Percentiles rank a stretch among this genome's conserved stretches.
phyloP scores from a whole-genome alignment of 2,329 filamentous ascomycete genomes.

The Xylariaceae sp. region DNA sequence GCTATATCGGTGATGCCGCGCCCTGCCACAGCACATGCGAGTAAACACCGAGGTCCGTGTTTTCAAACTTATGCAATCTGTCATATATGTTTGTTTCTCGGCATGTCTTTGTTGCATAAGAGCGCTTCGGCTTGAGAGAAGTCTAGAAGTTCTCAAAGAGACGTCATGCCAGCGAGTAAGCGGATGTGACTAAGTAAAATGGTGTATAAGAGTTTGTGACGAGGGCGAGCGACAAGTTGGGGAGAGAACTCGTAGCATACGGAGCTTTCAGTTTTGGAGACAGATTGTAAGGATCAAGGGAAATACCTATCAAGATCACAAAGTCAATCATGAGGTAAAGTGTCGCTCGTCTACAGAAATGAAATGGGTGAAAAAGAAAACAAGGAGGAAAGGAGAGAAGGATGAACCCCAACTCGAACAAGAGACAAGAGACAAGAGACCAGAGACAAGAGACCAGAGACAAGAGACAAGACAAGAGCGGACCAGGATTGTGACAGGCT shows the following conservation, averaged over 20 bases:
- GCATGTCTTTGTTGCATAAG: not conserved
- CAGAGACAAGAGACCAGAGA: no score
- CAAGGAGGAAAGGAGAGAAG: conserved; percentile 1
- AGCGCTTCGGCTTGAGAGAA: not conserved
- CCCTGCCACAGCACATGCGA: not conserved
- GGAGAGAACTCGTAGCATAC: not conserved
- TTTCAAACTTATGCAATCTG: not conserved
- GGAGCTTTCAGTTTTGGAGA: not conserved
- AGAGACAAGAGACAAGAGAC: not conserved
- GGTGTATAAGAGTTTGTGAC: conserved; percentile 5
- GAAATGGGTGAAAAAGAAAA: conserved; percentile 2
- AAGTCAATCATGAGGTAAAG: not conserved
- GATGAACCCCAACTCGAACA: conserved; percentile 8
- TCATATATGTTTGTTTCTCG: not conserved
- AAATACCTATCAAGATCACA: not conserved
- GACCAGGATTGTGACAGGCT: conserved; percentile 9
- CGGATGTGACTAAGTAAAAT: conserved; percentile 17
- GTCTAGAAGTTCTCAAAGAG: conserved; percentile 4
- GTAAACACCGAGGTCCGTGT: not conserved
- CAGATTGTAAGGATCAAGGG: conserved; percentile 8
- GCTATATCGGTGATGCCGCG: conserved; percentile 3
- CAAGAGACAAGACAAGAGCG: no score
- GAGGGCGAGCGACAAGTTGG: conserved; percentile 2
- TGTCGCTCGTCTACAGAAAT: not conserved
- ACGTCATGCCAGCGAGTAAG: conserved; percentile 15